Evolutionary conservation across 345 rosid genomes (phyloP), one percentile per base, ranked within the genome.

Genomic region (Rhodamnia argentea): DNA sequence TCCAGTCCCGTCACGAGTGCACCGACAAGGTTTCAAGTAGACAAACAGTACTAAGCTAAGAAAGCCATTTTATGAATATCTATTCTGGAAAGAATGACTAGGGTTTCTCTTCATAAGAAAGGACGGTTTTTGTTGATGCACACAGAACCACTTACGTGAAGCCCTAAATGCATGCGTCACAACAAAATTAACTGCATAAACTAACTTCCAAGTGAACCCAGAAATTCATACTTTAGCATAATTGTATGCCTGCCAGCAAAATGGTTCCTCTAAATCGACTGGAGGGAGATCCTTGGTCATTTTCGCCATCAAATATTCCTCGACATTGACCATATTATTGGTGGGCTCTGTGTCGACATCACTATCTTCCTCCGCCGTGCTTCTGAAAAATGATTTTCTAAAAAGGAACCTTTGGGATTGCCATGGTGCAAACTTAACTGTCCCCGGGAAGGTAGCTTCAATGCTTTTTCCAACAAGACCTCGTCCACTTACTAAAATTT

Each of bases 391-490:
- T 52, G 90, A 85, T 57, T 87, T 92, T 18, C 89, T 91, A 16
- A 90, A 86, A 57, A 86, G 84, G 20, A 50, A 82, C 87, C 95
- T 91, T 86, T 86, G 96, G 76, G 86, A 89, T 89, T 96, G 96
- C 94, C 92, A 92, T 22, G 98, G 96, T 10, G 98, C 94, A 92
- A 97, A 97, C 90, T 93, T 94, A 87, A 97, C 94, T 24, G 99
- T 96, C 86, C 99, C 99, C 7, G 99, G 90, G 90, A 97, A 97
- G 85, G 95, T 95, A 85, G 98, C 98, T 92, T 97, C 99, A 42
- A 95, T 85, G 89, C 93, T 92, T 93, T 85, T 97, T 70, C 99
- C 98, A 84, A 93, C 88, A 82, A 97, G 96, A 82, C 95, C 92
- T 83, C 99, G 96, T 83, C 99, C 99, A 86, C 91, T 92, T 20